Evolutionary conservation across 2,329 filamentous ascomycete species (phyloP).

Genomic region (Didymella pinodella): DNA sequence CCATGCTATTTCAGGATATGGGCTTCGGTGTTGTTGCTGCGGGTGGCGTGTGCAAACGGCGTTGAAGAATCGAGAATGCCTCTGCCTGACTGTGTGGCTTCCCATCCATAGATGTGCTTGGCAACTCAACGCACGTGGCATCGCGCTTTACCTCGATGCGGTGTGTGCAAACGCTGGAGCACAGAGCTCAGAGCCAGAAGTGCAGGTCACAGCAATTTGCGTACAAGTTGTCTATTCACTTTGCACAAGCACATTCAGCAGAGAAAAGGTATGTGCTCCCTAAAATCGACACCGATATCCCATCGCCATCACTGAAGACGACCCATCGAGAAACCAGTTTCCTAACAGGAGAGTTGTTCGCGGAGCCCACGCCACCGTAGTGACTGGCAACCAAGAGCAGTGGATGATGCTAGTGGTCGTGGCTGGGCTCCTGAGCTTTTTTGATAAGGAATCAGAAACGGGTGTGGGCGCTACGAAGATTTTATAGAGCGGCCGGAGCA

Average conservation of each 20-base stretch:
- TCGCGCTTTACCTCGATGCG: background rate
- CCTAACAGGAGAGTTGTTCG: conserved; percentile 69
- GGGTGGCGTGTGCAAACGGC: background rate
- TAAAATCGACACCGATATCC: conserved; percentile 73
- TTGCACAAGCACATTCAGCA: background rate
- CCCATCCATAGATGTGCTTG: background rate
- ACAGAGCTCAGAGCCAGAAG: background rate
- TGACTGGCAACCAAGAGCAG: conserved; percentile 73
- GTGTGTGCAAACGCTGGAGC: background rate
- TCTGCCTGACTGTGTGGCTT: background rate
- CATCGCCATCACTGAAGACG: conserved; percentile 76
- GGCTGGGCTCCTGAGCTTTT: conserved; percentile 69
- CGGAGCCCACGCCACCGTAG: conserved; percentile 67
- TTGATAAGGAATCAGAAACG: conserved; percentile 62
- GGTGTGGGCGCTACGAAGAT: conserved; percentile 18
- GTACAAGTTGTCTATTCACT: background rate
- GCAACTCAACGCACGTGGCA: background rate
- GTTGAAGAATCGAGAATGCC: background rate
- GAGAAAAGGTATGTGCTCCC: conserved; percentile 64
- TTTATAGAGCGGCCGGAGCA: conserved; percentile 21
- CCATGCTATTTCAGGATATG: background rate
- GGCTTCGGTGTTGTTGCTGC: background rate
- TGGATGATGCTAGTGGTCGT: conserved; percentile 69
- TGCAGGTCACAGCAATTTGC: background rate
- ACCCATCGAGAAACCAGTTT: conserved; percentile 74